These are phyloP conservation scores for Berkeleyomyces rouxiae DNA, from an alignment of 2,329 filamentous ascomycete species.

Conservation along the genomic window DNA sequence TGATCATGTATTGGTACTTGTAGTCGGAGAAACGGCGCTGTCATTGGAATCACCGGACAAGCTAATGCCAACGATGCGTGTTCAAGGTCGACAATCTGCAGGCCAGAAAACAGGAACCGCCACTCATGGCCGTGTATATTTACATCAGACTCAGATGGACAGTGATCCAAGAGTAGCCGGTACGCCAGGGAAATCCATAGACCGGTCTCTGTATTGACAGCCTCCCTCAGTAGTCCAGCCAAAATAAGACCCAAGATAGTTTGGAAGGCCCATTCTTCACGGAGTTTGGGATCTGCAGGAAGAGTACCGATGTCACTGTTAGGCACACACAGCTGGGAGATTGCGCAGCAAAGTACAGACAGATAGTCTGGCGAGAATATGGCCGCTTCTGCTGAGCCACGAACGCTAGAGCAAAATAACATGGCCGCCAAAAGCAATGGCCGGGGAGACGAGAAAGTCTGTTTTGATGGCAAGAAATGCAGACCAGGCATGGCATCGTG, in stretches of 20 bases:
- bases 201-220: constrained; percentile 26
- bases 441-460: constrained; percentile 26
- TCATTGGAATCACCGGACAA: constrained; percentile 25
- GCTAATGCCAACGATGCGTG: constrained; percentile 27
- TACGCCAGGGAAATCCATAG: constrained; percentile 29
- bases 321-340: constrained; percentile 26
- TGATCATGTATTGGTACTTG: constrained; percentile 25
- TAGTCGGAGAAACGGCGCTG: constrained; percentile 23
- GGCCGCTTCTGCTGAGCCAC: constrained; percentile 21
- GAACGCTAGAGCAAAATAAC: constrained; percentile 26
- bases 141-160: constrained; percentile 24
- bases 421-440: constrained; percentile 28
- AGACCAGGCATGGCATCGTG: constrained; percentile 28
- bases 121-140: constrained; percentile 19
- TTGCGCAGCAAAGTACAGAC: constrained; percentile 23
- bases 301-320: constrained; percentile 18
- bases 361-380: constrained; percentile 25
- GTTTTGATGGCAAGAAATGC: constrained; percentile 28
- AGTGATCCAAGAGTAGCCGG: constrained; percentile 25
- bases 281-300: constrained; percentile 15
- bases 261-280: constrained; percentile 27
- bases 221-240: constrained; percentile 26
- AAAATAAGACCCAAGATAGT: constrained; percentile 27
- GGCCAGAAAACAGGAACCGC: constrained; percentile 24
- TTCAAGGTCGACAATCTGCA: constrained; percentile 28